phyloP scores from a whole-genome alignment of 2,329 filamentous ascomycete genomes.

The Plenodomus biglobosus region DNA sequence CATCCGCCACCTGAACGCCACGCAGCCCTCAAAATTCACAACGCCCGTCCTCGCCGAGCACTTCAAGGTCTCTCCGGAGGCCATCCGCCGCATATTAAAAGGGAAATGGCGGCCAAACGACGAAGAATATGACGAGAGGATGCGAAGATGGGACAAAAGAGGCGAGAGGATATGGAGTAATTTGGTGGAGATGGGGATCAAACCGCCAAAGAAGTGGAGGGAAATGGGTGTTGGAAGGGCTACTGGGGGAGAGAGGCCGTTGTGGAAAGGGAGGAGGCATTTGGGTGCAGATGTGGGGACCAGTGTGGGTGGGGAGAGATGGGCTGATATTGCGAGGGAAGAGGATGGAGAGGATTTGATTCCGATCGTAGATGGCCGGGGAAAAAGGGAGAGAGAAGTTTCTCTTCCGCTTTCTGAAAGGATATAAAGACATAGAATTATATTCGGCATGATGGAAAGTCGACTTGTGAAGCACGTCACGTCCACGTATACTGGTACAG shows the following conservation, averaged over 20 bases:
- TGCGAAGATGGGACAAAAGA: conserved; percentile 51
- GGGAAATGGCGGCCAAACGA: conserved; percentile 69
- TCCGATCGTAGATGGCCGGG: conserved; percentile 30
- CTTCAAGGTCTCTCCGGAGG: conserved; percentile 86
- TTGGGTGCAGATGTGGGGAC: conserved; percentile 29
- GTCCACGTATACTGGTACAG: too few species aligned
- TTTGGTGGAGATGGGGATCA: conserved; percentile 54
- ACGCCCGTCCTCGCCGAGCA: conserved; percentile 71
- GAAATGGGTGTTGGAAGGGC: conserved; percentile 48
- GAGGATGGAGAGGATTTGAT: conserved; percentile 30
- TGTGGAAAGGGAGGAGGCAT: conserved; percentile 41
- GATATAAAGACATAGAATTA: not conserved
- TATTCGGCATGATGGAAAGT: too few species aligned
- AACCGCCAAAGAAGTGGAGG: conserved; percentile 58
- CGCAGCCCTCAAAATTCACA: conserved; percentile 76
- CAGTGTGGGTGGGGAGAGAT: conserved; percentile 16
- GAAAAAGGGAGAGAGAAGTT: conserved; percentile 1
- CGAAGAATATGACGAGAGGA: conserved; percentile 48
- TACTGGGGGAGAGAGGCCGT: conserved; percentile 28
- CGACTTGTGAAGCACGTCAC: too few species aligned
- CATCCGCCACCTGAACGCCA: conserved; percentile 77
- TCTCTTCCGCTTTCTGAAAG: not conserved
- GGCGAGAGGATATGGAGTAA: conserved; percentile 54
- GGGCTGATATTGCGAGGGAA: conserved; percentile 6
- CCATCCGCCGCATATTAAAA: conserved; percentile 81